A percentile compares a stretch with the other conserved stretches of the same genome.
These are phyloP conservation scores for Barnettozyma sp. DNA, from an alignment of 805 yeast species.

Conservation along the genomic window DNA sequence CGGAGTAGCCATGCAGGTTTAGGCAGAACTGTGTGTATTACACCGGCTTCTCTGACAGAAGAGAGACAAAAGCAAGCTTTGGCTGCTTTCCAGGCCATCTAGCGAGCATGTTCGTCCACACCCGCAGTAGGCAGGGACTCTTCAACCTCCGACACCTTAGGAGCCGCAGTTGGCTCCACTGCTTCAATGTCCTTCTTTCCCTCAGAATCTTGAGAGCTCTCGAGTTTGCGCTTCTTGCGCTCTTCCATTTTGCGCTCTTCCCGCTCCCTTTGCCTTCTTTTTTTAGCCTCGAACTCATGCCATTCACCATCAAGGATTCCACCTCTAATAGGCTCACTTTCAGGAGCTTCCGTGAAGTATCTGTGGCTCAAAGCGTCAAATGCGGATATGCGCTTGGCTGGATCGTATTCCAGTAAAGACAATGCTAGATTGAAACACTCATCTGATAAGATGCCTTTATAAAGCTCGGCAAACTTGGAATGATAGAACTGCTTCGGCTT, in stretches of 20 bases:
- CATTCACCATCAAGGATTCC: slow-evolving; percentile 71
- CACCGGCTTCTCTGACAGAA: too few species aligned
- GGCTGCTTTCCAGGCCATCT: too few species aligned
- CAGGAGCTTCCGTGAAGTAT: slow-evolving; percentile 68
- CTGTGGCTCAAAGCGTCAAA: slow-evolving; percentile 58
- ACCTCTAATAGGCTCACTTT: slow-evolving; percentile 50
- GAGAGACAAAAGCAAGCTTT: too few species aligned
- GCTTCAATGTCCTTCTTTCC: background rate
- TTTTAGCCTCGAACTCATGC: slow-evolving; percentile 95
- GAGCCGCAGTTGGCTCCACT: too few species aligned
- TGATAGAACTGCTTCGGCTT: slow-evolving; percentile 40
- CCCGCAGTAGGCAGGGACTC: too few species aligned
- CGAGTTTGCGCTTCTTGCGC: slow-evolving; percentile 11
- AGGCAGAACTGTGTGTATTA: too few species aligned
- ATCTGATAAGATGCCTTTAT: slow-evolving; percentile 37
- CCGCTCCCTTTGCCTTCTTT: slow-evolving; percentile 35
- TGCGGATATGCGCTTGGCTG: slow-evolving; percentile 60
- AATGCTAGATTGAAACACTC: slow-evolving; percentile 59
- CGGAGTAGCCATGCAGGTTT: too few species aligned
- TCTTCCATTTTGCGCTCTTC: slow-evolving; percentile 21
- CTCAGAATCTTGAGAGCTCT: slow-evolving; percentile 2
- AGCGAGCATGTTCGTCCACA: too few species aligned
- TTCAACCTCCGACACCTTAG: too few species aligned
- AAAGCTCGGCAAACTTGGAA: slow-evolving; percentile 36
- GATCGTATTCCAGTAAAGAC: slow-evolving; percentile 61